Evolutionary conservation across 2,329 filamentous ascomycete genomes (phyloP).

Genomic region (Fusarium oxysporum): DNA sequence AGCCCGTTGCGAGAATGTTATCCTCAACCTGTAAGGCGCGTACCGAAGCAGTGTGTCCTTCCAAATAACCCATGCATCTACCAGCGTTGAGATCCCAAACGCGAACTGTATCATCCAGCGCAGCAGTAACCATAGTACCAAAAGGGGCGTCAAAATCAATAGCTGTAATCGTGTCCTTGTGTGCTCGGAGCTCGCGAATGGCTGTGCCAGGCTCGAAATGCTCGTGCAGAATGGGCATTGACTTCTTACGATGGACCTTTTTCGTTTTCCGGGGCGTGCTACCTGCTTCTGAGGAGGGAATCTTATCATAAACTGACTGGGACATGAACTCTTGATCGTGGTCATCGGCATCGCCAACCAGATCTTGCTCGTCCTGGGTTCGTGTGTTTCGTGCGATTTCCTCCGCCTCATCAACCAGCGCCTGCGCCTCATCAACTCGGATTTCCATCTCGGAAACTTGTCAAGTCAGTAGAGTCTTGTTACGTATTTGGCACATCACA

Average conservation of each 20-base stretch:
- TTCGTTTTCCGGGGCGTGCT: slow-evolving; percentile 62
- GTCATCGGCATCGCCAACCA: slow-evolving; percentile 63
- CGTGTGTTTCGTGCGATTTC: slow-evolving; percentile 64
- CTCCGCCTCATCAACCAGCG: slow-evolving; percentile 68
- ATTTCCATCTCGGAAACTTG: slow-evolving; percentile 72
- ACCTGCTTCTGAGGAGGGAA: slow-evolving; percentile 67
- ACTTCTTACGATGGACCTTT: slow-evolving; percentile 75
- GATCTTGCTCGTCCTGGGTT: slow-evolving; percentile 65
- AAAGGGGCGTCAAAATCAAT: slow-evolving; percentile 98
- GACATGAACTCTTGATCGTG: slow-evolving; percentile 83
- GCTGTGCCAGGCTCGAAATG: slow-evolving; percentile 90
- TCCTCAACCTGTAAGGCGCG: slow-evolving; percentile 93
- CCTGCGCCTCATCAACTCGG: slow-evolving; percentile 71
- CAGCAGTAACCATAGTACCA: slow-evolving; percentile 91
- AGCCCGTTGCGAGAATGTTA: slow-evolving; percentile 93
- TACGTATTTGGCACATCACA: slow-evolving; percentile 48
- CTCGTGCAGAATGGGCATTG: slow-evolving; percentile 95
- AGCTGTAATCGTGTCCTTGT: slow-evolving; percentile 88
- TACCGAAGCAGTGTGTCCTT: slow-evolving; percentile 95
- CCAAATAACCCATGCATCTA: slow-evolving; percentile 88
- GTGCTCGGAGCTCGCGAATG: slow-evolving; percentile 89
- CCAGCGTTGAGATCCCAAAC: slow-evolving; percentile 98
- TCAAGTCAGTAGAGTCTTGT: slow-evolving; percentile 48
- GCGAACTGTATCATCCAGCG: slow-evolving; percentile 90
- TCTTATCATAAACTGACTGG: slow-evolving; percentile 94